Conservation (phyloP, 305 asterid species). For the Fraxinus angustifolia region DNA sequence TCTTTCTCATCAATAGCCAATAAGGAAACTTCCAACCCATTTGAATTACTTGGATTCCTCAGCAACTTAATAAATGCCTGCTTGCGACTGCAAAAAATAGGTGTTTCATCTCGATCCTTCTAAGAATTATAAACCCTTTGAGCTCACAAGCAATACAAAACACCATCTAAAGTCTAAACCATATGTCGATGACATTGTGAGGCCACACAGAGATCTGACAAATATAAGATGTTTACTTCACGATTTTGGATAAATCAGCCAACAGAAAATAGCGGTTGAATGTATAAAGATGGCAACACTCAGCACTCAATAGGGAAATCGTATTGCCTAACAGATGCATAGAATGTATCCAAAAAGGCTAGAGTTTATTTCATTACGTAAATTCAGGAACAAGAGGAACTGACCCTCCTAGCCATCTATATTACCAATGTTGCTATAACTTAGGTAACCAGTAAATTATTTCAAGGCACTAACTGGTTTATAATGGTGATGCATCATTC, state of each 20-base stretch:
- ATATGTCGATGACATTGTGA: not conserved
- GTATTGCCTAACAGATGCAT: not conserved
- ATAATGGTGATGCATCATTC: not conserved
- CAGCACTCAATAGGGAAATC: not conserved
- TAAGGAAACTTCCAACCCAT: not conserved
- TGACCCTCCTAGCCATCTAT: not conserved
- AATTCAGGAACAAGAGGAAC: not conserved
- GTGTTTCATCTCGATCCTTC: not conserved
- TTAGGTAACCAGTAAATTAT: not conserved
- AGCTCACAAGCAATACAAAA: not conserved
- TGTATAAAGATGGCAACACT: not conserved
- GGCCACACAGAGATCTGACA: not conserved
- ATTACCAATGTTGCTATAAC: not conserved
- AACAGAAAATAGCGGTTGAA: not conserved
- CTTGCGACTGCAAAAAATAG: not conserved
- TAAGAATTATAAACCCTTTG: not conserved
- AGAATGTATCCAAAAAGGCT: not conserved
- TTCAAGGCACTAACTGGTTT: not conserved
- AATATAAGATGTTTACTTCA: not conserved
- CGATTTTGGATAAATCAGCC: not conserved
- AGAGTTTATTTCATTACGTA: not conserved
- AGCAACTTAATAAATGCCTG: not conserved
- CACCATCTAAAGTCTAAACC: not conserved
- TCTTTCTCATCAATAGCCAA: not conserved
- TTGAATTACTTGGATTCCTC: not conserved